phyloP scores from a whole-genome alignment of 371 early-diverging fungal species.

The Umbelopsis sp. region DNA sequence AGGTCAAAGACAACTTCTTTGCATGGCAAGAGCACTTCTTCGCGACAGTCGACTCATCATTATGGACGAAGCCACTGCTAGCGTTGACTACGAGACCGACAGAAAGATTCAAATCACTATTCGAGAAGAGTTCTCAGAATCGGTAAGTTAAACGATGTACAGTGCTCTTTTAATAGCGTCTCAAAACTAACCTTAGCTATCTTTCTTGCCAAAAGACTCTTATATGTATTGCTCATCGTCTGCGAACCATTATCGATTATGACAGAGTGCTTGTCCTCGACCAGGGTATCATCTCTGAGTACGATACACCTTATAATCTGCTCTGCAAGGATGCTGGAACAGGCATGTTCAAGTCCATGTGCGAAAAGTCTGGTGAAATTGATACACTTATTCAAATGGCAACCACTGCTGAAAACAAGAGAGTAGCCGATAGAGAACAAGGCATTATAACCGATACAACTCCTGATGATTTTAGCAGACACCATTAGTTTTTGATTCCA shows the following conservation, averaged over 20 bases:
- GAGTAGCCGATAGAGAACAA: not conserved
- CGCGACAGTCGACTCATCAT: constrained; percentile 49
- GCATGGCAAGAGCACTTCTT: constrained; percentile 73
- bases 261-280: constrained; percentile 75
- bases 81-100: constrained; percentile 66
- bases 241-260: constrained; percentile 77
- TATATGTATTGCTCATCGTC: constrained; percentile 63
- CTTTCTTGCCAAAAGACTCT: constrained; percentile 21
- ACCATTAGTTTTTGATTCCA: not conserved
- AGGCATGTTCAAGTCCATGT: constrained; percentile 55
- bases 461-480: constrained; percentile 4
- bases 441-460: not conserved
- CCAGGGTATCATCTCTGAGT: constrained; percentile 76
- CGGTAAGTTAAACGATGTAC: constrained; percentile 28
- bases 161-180: constrained; percentile 25
- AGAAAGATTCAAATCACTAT: constrained; percentile 62
- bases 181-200: not conserved
- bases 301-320: constrained; percentile 58
- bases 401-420: constrained; percentile 22
- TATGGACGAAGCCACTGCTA: constrained; percentile 64
- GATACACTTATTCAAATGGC: constrained; percentile 43
- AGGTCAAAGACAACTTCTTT: constrained; percentile 81
- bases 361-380: constrained; percentile 62
- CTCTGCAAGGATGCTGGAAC: constrained; percentile 34
- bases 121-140: constrained; percentile 48